phyloP scores from a whole-genome alignment of 2,329 filamentous ascomycete genomes.

The Raffaelea arxii region DNA sequence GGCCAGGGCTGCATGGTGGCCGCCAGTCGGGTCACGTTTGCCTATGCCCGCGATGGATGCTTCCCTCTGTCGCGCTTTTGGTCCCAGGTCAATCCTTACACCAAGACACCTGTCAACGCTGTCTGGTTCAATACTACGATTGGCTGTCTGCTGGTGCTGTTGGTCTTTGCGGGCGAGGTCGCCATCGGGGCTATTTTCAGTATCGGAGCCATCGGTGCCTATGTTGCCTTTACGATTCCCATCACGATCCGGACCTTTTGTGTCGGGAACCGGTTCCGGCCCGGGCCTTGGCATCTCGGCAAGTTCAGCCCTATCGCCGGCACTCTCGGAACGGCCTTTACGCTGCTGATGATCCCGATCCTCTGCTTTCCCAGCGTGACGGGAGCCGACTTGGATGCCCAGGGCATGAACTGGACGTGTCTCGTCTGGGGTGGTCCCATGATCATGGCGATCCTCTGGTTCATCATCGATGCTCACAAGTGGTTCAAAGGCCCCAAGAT shows the following conservation, averaged over 20 bases:
- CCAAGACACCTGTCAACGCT: slow-evolving; percentile 59
- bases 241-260: slow-evolving; percentile 50
- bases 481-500: slow-evolving; percentile 66
- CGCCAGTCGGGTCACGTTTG: slow-evolving; percentile 57
- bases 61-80: slow-evolving; percentile 52
- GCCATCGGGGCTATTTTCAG: slow-evolving; percentile 61
- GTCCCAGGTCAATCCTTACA: slow-evolving; percentile 49
- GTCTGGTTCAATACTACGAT: slow-evolving; percentile 57
- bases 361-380: slow-evolving; percentile 53
- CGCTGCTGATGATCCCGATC: slow-evolving; percentile 57
- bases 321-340: slow-evolving; percentile 45
- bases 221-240: slow-evolving; percentile 49
- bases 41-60: slow-evolving; percentile 63
- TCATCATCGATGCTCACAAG: slow-evolving; percentile 50
- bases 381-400: slow-evolving; percentile 39
- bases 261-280: slow-evolving; percentile 53
- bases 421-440: slow-evolving; percentile 58
- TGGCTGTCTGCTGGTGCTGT: slow-evolving; percentile 48
- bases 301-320: slow-evolving; percentile 48
- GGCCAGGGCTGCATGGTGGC: slow-evolving; percentile 64
- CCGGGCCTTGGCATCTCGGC: slow-evolving; percentile 61
- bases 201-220: slow-evolving; percentile 59
- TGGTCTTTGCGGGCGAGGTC: slow-evolving; percentile 54
- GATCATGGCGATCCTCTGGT: slow-evolving; percentile 50
- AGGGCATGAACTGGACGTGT: slow-evolving; percentile 59